Conservation (phyloP, 2,329 filamentous ascomycete species). For the Thelonectria discophora region DNA sequence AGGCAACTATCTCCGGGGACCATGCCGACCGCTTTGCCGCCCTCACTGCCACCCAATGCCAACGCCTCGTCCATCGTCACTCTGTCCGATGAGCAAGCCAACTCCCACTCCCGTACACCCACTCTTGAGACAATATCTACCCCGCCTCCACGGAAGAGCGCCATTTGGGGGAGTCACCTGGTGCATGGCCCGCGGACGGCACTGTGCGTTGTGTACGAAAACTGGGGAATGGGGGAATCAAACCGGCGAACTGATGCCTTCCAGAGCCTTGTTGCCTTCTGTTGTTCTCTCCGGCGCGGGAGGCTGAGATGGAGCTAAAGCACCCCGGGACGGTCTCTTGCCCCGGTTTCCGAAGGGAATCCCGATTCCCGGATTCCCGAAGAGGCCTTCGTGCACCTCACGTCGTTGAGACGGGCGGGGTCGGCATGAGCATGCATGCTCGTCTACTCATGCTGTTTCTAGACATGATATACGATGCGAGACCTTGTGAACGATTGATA, state of each 20-base stretch:
- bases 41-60: constrained; percentile 24
- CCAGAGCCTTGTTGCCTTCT: constrained; percentile 3
- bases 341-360: neutral
- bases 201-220: constrained; percentile 9
- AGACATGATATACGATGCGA: constrained; percentile 15
- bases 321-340: neutral
- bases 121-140: constrained; percentile 20
- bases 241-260: constrained; percentile 10
- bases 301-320: constrained; percentile 8
- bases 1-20: constrained; percentile 26
- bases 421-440: constrained; percentile 6
- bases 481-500: neutral
- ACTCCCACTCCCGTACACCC: constrained; percentile 11
- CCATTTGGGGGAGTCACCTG: constrained; percentile 14
- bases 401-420: constrained; percentile 14
- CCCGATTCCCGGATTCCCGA: constrained; percentile 29
- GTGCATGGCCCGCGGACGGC: constrained; percentile 10
- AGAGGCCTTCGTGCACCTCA: constrained; percentile 1
- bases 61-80: constrained; percentile 4
- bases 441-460: constrained; percentile 8
- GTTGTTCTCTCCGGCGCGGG: constrained; percentile 7
- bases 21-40: constrained; percentile 33
- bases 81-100: constrained; percentile 9
- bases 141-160: constrained; percentile 14
- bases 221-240: constrained; percentile 18